Evolutionary conservation across 495 filamentous ascomycete genomes (phyloP), one percentile per base, ranked within the genome.

Genomic region (Aspergillus indologenus): DNA sequence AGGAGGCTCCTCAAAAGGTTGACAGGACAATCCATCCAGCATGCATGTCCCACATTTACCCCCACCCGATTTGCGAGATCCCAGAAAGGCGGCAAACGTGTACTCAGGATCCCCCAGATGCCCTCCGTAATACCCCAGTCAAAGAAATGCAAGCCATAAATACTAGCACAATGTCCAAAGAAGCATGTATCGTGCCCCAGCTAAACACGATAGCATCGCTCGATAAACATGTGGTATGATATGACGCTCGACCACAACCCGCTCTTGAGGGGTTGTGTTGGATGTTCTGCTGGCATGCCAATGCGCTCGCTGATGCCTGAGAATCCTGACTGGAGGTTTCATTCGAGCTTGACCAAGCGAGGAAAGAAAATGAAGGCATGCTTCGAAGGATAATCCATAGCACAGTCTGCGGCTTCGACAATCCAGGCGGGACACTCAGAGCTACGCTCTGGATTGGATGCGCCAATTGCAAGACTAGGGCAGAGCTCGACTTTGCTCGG

Each of bases 271-370:
- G 56, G 61, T 42, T 48, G 59, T 50, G 53, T 49, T 44, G 59
- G 56, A 26, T 62, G 55, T 52, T 60, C 67, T 76, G 69, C 68
- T 76, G 59, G 68, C 68, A 75, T 78, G 81, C 84, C 84, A 79
- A 78, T 81, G 72, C 79, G 81, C 84, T 86, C 84, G 83, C 82
- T 83, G 79, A 80, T 78, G 76, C 75, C 72, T 59, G 45, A 71
- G 62, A 68, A 63, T 61, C 64, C 56, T 64, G 61, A 69, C 24
- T 18, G 18, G 56, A 64, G 50, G 54, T 61, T 58, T 56, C 45
- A 26, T 21, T 45, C 55, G 57, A 55, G 58, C 56, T 58, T 47
- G 56, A 50, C 59, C 52, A 64, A 68, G 65, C 64, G 56, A 43
- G 61, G 57, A 61, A 53, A 53, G 62, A 69, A 58, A 34, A 61